Evolutionary conservation across 2,329 filamentous ascomycete species (phyloP).

Genomic region (Tolypocladium paradoxum): DNA sequence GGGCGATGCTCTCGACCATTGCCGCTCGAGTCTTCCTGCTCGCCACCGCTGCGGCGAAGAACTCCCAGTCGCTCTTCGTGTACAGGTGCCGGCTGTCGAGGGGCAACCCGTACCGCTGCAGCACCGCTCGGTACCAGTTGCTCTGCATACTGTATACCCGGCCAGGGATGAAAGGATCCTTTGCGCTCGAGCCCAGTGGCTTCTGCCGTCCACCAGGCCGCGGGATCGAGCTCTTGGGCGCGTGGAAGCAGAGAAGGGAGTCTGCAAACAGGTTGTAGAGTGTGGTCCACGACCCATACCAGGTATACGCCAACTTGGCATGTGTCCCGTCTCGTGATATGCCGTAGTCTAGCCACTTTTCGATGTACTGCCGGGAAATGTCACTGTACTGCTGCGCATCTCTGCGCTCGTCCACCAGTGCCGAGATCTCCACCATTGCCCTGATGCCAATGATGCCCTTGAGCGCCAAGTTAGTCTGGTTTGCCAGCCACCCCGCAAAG

Average conservation of each 20-base stretch:
- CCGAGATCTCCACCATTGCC: slow-evolving; percentile 61
- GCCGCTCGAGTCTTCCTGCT: slow-evolving; percentile 55
- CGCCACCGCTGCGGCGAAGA: slow-evolving; percentile 74
- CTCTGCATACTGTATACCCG: slow-evolving; percentile 70
- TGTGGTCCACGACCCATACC: slow-evolving; percentile 75
- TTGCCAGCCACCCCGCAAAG: slow-evolving; percentile 63
- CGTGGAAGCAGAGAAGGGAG: slow-evolving; percentile 68
- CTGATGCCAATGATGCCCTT: slow-evolving; percentile 72
- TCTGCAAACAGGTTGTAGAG: slow-evolving; percentile 72
- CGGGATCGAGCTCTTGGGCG: slow-evolving; percentile 6
- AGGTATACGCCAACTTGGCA: slow-evolving; percentile 69
- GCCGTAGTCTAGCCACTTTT: slow-evolving; percentile 60
- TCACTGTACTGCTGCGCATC: slow-evolving; percentile 52
- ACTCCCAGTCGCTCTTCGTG: slow-evolving; percentile 86
- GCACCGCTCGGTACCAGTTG: slow-evolving; percentile 67
- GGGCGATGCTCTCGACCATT: slow-evolving; percentile 63
- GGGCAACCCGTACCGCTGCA: slow-evolving; percentile 73
- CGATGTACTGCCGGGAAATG: slow-evolving; percentile 55
- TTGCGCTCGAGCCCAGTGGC: slow-evolving; percentile 12
- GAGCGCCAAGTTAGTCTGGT: slow-evolving; percentile 65
- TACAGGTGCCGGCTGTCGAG: slow-evolving; percentile 76
- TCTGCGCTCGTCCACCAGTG: slow-evolving; percentile 42
- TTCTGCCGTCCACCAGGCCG: slow-evolving; percentile 5
- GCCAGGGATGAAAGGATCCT: slow-evolving; percentile 54
- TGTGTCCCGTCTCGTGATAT: slow-evolving; percentile 62